These are phyloP conservation scores for Cutaneotrichosporon daszewskae DNA, from an alignment of 1,284 basidiomycete species.

Conservation along the genomic window DNA sequence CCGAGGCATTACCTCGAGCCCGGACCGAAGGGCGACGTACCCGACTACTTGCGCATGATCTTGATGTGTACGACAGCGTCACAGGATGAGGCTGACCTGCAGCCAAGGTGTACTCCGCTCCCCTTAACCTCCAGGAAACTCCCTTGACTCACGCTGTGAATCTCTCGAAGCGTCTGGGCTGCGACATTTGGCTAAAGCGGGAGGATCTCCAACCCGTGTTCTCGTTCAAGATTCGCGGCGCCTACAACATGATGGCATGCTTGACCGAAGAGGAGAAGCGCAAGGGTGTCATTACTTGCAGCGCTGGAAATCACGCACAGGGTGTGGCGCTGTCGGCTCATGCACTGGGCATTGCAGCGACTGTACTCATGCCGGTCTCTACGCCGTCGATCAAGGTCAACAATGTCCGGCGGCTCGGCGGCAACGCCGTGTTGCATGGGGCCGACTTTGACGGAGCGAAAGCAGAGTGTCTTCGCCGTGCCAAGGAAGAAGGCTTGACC, in stretches of 20 bases:
- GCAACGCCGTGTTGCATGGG: conserved; percentile 89
- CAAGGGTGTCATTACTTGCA: conserved; percentile 97
- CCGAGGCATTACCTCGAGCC: conserved; percentile 37
- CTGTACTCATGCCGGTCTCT: conserved; percentile 95
- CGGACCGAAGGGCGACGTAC: conserved; percentile 50
- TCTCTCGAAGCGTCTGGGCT: conserved; percentile 80
- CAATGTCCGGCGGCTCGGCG: conserved; percentile 87
- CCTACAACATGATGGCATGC: conserved; percentile 98
- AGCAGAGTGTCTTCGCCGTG: conserved; percentile 82
- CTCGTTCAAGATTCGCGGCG: conserved; percentile 96
- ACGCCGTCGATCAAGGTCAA: conserved; percentile 95
- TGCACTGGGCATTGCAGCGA: conserved; percentile 82
- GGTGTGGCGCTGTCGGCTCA: conserved; percentile 91
- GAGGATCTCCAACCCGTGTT: conserved; percentile 99
- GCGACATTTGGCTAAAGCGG: conserved; percentile 88
- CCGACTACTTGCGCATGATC: conserved; percentile 91
- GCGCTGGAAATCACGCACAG: conserved; percentile 97
- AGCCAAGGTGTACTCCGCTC: conserved; percentile 79
- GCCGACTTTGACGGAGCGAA: conserved; percentile 96
- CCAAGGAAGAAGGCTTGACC: conserved; percentile 66
- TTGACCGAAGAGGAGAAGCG: conserved; percentile 82
- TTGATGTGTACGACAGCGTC: conserved; percentile 55
- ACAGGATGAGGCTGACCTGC: not conserved
- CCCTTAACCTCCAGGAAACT: conserved; percentile 74
- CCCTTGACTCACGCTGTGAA: conserved; percentile 81